These are phyloP conservation scores for Vigna nakashimae DNA, from an alignment of 306 rosid genomes.

Conservation along the genomic window DNA sequence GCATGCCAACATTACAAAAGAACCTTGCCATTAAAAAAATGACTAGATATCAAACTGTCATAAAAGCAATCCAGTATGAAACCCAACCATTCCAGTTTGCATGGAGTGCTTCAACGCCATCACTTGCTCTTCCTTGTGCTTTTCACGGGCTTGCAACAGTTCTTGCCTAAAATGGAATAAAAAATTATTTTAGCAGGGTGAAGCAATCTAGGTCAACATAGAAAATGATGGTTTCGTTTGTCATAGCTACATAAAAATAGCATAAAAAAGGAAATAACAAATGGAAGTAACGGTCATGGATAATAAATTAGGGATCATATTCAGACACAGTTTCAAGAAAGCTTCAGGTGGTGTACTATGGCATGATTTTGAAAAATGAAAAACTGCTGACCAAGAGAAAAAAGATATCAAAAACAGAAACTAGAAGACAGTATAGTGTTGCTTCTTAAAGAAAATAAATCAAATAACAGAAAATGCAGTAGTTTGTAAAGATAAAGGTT, in stretches of 20 bases:
- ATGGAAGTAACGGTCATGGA: constrained; percentile 9
- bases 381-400: not conserved
- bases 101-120: constrained; percentile 72
- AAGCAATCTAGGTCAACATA: constrained; percentile 27
- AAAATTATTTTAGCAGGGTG: not conserved
- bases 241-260: constrained; percentile 12
- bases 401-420: not conserved
- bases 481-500: not conserved
- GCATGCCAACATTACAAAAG: constrained; percentile 15
- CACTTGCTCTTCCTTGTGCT: constrained; percentile 89
- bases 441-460: constrained; percentile 14
- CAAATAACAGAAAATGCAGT: constrained; percentile 25
- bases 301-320: constrained; percentile 20
- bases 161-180: constrained; percentile 68
- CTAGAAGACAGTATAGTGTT: not conserved
- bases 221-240: not conserved
- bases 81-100: constrained; percentile 95
- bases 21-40: constrained; percentile 8
- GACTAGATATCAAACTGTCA: not conserved
- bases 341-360: constrained; percentile 1
- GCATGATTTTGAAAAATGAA: not conserved
- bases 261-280: constrained; percentile 13
- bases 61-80: constrained; percentile 30
- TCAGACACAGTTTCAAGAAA: constrained; percentile 14
- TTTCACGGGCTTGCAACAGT: constrained; percentile 75